Percentiles rank a stretch among this genome's conserved stretches.
Evolutionary conservation across 805 yeast genomes (phyloP).

Genomic region (Zygoascus bituminiphila): DNA sequence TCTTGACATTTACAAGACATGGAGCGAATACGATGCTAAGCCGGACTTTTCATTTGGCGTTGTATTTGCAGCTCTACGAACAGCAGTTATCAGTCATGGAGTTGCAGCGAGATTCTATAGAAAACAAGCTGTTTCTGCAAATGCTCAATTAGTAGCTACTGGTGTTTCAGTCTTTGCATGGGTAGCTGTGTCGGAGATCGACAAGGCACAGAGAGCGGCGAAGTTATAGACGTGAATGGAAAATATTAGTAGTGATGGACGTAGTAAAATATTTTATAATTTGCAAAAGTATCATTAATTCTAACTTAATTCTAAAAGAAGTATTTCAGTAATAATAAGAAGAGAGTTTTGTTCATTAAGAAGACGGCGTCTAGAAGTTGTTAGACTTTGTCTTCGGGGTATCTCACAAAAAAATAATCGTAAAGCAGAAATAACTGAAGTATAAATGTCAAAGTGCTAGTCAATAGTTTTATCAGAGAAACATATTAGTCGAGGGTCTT

Average conservation of each 20-base stretch:
- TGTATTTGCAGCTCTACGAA: slow-evolving; percentile 47
- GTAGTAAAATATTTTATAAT: neutral
- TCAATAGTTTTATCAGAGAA: no score
- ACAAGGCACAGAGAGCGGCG: neutral
- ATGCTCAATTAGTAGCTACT: slow-evolving; percentile 36
- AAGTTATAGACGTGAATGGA: neutral
- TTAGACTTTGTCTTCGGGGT: no score
- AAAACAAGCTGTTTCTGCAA: slow-evolving; percentile 48
- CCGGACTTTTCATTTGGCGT: slow-evolving; percentile 44
- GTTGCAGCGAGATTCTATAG: slow-evolving; percentile 45
- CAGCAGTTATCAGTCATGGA: slow-evolving; percentile 54
- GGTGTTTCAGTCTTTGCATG: slow-evolving; percentile 27
- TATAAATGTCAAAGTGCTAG: no score
- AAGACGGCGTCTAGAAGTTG: no score
- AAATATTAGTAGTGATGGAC: neutral
- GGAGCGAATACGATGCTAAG: slow-evolving; percentile 36
- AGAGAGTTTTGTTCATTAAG: no score
- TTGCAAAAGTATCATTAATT: no score
- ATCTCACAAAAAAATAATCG: no score
- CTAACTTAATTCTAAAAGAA: no score
- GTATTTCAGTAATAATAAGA: no score
- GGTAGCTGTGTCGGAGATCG: slow-evolving; percentile 22
- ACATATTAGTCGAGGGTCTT: no score
- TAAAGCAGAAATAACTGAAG: no score
- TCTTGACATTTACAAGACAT: slow-evolving; percentile 21